phyloP scores from a whole-genome alignment of 78 protist genomes.

The Emiliania huxleyi region DNA sequence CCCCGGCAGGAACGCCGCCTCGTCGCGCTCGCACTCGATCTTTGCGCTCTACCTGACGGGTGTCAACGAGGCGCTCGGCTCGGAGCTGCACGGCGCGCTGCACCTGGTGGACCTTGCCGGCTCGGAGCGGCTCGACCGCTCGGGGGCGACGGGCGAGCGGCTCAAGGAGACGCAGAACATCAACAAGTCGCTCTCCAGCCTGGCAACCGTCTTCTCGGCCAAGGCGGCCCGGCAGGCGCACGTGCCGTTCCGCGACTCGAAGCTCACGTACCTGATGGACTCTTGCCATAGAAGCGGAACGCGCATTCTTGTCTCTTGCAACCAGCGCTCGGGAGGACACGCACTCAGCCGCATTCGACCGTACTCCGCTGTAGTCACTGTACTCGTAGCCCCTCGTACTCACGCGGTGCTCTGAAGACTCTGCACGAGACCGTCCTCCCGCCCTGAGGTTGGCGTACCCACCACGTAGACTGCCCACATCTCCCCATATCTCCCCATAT shows the following conservation, averaged over 20 bases:
- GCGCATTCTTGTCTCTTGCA: too few species aligned
- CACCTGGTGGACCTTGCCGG: conserved; percentile 65
- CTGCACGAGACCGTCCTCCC: too few species aligned
- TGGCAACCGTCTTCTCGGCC: conserved; percentile 58
- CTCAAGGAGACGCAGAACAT: conserved; percentile 51
- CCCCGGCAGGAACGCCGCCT: conserved; percentile 65
- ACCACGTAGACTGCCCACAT: too few species aligned
- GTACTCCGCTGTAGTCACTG: too few species aligned
- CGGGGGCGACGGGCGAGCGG: conserved; percentile 33
- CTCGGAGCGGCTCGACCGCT: conserved; percentile 25
- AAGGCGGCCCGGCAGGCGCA: not conserved
- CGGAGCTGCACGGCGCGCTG: conserved; percentile 13
- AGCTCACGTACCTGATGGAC: conserved; percentile 21
- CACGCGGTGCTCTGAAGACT: too few species aligned
- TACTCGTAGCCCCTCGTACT: too few species aligned
- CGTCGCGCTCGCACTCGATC: conserved; percentile 75
- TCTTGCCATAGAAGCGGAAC: too few species aligned
- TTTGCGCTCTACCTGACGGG: conserved; percentile 53
- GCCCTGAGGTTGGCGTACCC: too few species aligned
- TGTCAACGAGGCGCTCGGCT: not conserved
- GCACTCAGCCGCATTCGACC: too few species aligned
- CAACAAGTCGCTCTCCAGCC: conserved; percentile 55
- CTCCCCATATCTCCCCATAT: too few species aligned
- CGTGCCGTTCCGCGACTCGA: conserved; percentile 36
- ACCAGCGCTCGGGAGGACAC: too few species aligned